Base-by-base conservation (phyloP, 177 flowering plant genomes). In the Vitis hybrid region DNA sequence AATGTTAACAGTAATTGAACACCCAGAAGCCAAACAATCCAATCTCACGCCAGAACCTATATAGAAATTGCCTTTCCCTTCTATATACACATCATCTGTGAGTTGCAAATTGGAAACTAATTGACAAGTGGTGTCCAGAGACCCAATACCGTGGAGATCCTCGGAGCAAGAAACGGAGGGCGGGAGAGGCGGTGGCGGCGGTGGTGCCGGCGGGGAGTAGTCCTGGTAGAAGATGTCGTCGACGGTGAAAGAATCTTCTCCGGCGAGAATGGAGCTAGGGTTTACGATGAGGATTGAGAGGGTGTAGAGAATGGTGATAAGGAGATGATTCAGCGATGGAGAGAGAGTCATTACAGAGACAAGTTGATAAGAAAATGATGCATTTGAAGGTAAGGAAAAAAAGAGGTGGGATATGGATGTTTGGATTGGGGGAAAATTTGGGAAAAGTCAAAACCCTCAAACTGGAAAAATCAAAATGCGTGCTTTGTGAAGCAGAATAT, bases 171-270 rank as follows among this genome's bases (percentile, higher is more conserved):
- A 84, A 0, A 84, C 86, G 3, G 89, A 82, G 17, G 91, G 86
- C 60, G 87, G 85, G 62, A 72, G 89, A 10, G 89, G 91, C 60
- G 89, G 91, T n/a, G 91, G 91, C 2, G 93, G 93, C 0, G 93
- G 91, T 6, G 93, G 93, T 10, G 93, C 78, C 50, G 93, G 93
- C 32, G 93, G 93, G 12, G 93, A 75, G 77, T 89, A 87, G 62
- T 89, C 92, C 72, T 87, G 89, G 60, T 85, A 90, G 71, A 81
- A 82, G 57, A 81, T 51, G 10, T 49, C 59, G 57, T 72, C 84
- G 52, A 64, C 9, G 51, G 67, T 30, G 10, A 79, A 70, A 48
- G 65, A 70, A 6, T 66, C 77, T 66, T 58, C 60, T 39, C 56
- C 62, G 5, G 15, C 21, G 17, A 17, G 55, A 11, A 56, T 17